phyloP scores from a whole-genome alignment of 495 filamentous ascomycete species.

The Neurospora sp. region DNA sequence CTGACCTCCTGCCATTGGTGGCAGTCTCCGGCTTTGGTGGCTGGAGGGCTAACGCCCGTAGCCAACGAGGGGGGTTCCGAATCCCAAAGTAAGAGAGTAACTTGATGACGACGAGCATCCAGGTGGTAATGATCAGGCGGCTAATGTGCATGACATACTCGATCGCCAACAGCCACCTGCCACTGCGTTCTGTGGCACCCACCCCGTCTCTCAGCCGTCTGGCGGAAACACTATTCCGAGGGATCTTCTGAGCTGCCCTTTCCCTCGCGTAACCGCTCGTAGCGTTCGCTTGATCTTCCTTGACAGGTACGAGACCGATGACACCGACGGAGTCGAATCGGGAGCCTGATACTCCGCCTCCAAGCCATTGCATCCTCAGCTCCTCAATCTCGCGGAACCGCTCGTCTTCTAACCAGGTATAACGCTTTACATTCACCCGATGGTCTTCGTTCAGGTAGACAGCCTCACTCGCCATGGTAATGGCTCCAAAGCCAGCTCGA shows the following conservation, averaged over 20 bases:
- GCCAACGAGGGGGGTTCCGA: conserved; percentile 49
- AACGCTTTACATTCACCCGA: conserved; percentile 58
- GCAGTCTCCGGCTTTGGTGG: conserved; percentile 24
- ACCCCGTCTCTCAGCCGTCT: conserved; percentile 52
- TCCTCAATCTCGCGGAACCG: conserved; percentile 56
- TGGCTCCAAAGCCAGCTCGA: conserved; percentile 70
- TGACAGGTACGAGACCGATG: conserved; percentile 41
- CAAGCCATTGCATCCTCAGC: conserved; percentile 39
- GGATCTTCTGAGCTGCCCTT: conserved; percentile 43
- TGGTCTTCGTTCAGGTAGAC: conserved; percentile 90
- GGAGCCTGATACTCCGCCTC: conserved; percentile 30
- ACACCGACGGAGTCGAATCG: conserved; percentile 40
- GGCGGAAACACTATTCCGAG: conserved; percentile 32
- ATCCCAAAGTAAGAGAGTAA: conserved; percentile 53
- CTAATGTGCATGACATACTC: conserved; percentile 67
- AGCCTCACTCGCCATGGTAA: conserved; percentile 89
- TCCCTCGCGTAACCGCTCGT: conserved; percentile 61
- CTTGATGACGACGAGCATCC: conserved; percentile 44
- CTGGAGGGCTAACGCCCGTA: conserved; percentile 40
- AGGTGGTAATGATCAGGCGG: conserved; percentile 51
- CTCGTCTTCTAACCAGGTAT: conserved; percentile 90
- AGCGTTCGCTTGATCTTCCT: conserved; percentile 30
- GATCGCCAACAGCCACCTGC: conserved; percentile 60
- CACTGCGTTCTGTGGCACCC: conserved; percentile 62
- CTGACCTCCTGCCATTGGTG: conserved; percentile 36